Conservation (phyloP, 2,329 filamentous ascomycete species). For the Knoxdaviesia capensis region DNA sequence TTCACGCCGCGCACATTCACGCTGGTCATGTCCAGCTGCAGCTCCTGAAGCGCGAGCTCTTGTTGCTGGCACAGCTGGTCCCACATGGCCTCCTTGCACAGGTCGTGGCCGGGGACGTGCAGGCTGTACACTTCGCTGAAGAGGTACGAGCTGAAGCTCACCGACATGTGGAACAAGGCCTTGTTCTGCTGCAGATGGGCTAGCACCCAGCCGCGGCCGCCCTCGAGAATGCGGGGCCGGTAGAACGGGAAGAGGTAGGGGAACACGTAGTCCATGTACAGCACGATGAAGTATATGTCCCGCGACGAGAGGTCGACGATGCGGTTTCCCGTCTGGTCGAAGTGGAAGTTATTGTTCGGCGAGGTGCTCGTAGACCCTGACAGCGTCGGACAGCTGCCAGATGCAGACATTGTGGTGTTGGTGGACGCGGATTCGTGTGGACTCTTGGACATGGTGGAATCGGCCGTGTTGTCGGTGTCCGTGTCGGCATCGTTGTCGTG, state of each 20-base stretch:
- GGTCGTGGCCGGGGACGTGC: conserved; percentile 10
- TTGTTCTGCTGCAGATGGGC: conserved; percentile 34
- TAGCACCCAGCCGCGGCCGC: conserved; percentile 41
- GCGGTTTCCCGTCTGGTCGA: too few relatives aligned
- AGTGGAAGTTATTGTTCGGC: too few relatives aligned
- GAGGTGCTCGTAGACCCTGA: too few relatives aligned
- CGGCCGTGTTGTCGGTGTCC: conserved; percentile 9
- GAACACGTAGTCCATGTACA: conserved; percentile 41
- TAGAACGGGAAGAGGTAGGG: conserved; percentile 45
- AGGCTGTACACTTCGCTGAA: conserved; percentile 19
- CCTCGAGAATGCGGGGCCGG: conserved; percentile 29
- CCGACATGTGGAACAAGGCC: conserved; percentile 33
- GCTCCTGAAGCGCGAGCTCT: conserved; percentile 20
- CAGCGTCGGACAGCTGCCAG: too few relatives aligned
- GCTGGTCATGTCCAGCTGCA: conserved; percentile 19
- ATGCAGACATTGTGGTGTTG: too few relatives aligned
- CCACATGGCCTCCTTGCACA: conserved; percentile 15
- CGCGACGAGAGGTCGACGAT: background rate
- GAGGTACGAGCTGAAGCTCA: conserved; percentile 37
- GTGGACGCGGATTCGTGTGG: background rate
- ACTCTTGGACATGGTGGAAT: conserved; percentile 4
- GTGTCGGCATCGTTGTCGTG: conserved; percentile 6
- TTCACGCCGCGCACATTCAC: conserved; percentile 13
- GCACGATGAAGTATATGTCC: conserved; percentile 24
- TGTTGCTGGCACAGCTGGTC: conserved; percentile 21